phyloP scores from a whole-genome alignment of 768 basidiomycete genomes.

The Tulasnella sp. region DNA sequence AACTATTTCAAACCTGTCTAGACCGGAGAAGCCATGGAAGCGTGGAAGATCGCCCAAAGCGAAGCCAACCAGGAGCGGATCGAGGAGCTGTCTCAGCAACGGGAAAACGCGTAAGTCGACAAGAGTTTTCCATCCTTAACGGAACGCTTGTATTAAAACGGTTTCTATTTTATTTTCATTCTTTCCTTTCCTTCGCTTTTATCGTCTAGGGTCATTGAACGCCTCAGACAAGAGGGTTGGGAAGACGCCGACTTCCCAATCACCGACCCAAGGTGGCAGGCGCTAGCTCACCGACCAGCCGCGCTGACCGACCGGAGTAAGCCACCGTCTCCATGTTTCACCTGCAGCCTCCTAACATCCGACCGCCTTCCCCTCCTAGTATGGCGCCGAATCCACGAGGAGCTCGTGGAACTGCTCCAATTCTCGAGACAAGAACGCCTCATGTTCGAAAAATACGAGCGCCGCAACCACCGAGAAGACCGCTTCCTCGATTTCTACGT shows the following conservation, averaged over 20 bases:
- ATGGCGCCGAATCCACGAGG: slow-evolving; percentile 33
- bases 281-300: slow-evolving; percentile 19
- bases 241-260: slow-evolving; percentile 27
- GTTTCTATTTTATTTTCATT: too few species aligned
- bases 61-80: slow-evolving; percentile 20
- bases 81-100: not conserved
- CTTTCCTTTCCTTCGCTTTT: not conserved
- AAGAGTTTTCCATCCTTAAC: not conserved
- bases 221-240: slow-evolving; percentile 9
- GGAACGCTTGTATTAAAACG: slow-evolving; percentile 23
- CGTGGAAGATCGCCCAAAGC: slow-evolving; percentile 5
- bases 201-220: not conserved
- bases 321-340: not conserved
- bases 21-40: slow-evolving; percentile 23
- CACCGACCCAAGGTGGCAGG: slow-evolving; percentile 19
- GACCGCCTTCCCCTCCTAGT: slow-evolving; percentile 19
- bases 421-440: slow-evolving; percentile 12
- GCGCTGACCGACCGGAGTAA: slow-evolving; percentile 33
- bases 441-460: slow-evolving; percentile 25
- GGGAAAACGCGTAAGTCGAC: not conserved
- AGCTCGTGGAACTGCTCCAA: slow-evolving; percentile 27
- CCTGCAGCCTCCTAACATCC: not conserved
- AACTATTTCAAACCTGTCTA: not conserved
- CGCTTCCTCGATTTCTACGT: not conserved
- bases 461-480: not conserved